Evolutionary conservation across 805 yeast species (phyloP).

Genomic region (Cyberlindnera maritima): DNA sequence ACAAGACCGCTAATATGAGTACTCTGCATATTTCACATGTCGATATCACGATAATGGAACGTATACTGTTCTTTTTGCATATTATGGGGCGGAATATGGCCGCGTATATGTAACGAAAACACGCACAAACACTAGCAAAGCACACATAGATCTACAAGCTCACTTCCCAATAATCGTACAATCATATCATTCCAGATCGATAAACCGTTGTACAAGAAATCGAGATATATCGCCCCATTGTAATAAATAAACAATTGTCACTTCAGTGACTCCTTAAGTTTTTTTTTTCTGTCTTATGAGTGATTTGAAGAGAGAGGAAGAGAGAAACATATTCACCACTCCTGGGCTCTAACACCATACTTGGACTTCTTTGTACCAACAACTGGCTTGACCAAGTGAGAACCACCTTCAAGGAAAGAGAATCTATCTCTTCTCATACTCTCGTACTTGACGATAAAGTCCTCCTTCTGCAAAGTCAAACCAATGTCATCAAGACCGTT

Average conservation of each 20-base stretch:
- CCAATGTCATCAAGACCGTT: slow-evolving; percentile 98
- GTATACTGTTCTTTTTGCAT: too few relatives aligned
- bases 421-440: slow-evolving; percentile 70
- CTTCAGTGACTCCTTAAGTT: slow-evolving; percentile 3
- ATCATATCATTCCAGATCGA: slow-evolving; percentile 17
- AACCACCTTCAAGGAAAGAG: slow-evolving; percentile 92
- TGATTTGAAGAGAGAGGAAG: too few relatives aligned
- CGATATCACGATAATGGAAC: too few relatives aligned
- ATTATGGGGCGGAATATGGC: too few relatives aligned
- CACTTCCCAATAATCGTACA: slow-evolving; percentile 4
- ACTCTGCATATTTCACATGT: too few relatives aligned
- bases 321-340: slow-evolving; percentile 58
- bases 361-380: slow-evolving; percentile 66
- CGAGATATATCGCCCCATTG: not conserved
- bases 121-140: too few relatives aligned
- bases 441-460: slow-evolving; percentile 71
- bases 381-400: slow-evolving; percentile 62
- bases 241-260: slow-evolving; percentile 11
- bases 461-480: slow-evolving; percentile 87
- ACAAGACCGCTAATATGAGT: too few relatives aligned
- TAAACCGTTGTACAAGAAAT: slow-evolving; percentile 12
- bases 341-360: slow-evolving; percentile 68
- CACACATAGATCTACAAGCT: too few relatives aligned
- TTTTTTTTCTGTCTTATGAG: not conserved
- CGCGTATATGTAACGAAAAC: too few relatives aligned